Conservation (phyloP, 148 eudicot species). For the Beta vulgaris region DNA sequence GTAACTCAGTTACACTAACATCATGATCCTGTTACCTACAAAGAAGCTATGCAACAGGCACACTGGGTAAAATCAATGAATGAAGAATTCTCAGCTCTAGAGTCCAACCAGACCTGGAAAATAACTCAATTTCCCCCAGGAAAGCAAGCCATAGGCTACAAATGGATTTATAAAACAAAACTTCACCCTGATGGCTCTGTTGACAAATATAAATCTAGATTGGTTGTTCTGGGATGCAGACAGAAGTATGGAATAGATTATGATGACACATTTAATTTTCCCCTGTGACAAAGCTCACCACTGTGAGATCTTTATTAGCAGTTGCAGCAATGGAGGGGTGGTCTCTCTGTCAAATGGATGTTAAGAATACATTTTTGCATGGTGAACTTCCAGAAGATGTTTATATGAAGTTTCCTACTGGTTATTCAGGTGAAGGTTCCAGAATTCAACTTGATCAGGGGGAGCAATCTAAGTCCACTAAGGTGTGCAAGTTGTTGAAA, state of each 20-base stretch:
- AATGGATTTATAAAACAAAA: neutral
- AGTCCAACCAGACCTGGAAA: neutral
- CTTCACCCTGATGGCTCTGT: neutral
- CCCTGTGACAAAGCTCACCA: neutral
- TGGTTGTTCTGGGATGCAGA: too few relatives aligned
- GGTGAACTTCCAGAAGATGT: neutral
- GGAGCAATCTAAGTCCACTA: neutral
- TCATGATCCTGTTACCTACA: too few relatives aligned
- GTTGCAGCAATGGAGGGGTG: neutral
- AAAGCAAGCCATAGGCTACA: neutral
- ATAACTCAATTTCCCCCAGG: neutral
- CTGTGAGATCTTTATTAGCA: neutral
- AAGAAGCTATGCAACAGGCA: too few relatives aligned
- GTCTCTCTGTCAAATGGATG: neutral
- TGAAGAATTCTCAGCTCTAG: neutral
- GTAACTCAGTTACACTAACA: too few relatives aligned
- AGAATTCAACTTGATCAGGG: too few relatives aligned
- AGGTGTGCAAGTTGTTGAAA: neutral
- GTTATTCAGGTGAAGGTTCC: neutral
- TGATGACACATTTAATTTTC: neutral
- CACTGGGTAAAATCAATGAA: neutral
- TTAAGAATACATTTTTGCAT: neutral
- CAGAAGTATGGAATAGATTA: too few relatives aligned
- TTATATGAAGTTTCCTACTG: neutral
- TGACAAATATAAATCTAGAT: neutral